A percentile compares a stretch with the other conserved stretches of the same genome.
Conservation (phyloP, 148 eudicot genomes). For the Dysphania ambrosioides region DNA sequence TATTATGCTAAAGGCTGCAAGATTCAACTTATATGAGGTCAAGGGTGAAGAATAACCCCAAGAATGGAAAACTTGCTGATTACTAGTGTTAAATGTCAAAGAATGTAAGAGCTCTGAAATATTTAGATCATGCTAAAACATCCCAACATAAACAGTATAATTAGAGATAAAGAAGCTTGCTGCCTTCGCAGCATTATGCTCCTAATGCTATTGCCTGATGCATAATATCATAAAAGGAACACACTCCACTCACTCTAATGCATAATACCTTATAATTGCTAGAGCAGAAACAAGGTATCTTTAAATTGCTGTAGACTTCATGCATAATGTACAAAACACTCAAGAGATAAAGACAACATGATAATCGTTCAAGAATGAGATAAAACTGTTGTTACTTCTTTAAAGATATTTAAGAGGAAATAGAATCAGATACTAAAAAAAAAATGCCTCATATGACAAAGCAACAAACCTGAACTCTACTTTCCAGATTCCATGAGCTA, state of each 20-base stretch:
- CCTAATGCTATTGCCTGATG: neutral
- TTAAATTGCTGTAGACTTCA: neutral
- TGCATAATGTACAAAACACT: neutral
- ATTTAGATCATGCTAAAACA: neutral
- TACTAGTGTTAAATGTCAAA: neutral
- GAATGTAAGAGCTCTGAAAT: neutral
- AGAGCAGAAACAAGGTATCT: neutral
- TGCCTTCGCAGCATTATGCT: neutral
- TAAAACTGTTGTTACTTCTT: neutral
- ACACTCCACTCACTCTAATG: neutral
- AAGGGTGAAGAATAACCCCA: neutral
- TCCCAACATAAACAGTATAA: neutral
- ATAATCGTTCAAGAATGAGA: neutral
- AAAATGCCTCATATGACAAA: neutral
- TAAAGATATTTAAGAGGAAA: neutral
- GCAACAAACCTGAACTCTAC: conserved; percentile 60
- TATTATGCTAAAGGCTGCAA: neutral
- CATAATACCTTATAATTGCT: neutral
- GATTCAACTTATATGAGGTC: neutral
- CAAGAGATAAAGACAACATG: neutral
- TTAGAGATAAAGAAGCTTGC: neutral
- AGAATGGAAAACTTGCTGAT: neutral
- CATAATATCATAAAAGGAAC: neutral
- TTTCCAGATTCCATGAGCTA: conserved; percentile 70
- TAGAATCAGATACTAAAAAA: neutral